A percentile compares a stretch with the other conserved stretches of the same genome.
Evolutionary conservation across 192 early-diverging fungal genomes (phyloP).

Genomic region (Pilaira anomala): DNA sequence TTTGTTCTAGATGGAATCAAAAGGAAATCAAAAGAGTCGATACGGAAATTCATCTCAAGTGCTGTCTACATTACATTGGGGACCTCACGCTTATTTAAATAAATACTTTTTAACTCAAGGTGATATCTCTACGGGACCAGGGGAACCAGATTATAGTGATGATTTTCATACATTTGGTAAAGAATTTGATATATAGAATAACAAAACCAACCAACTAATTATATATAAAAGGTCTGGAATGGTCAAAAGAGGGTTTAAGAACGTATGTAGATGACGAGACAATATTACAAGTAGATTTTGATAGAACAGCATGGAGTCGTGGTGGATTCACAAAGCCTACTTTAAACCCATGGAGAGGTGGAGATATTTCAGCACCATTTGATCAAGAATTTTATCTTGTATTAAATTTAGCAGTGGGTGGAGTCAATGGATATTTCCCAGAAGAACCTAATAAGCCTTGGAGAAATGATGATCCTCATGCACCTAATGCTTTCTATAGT

Average conservation of each 20-base stretch:
- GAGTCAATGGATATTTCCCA: constrained; percentile 56
- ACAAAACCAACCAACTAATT: no score
- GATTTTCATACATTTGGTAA: constrained; percentile 52
- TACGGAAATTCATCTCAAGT: constrained; percentile 37
- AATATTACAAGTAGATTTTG: constrained; percentile 51
- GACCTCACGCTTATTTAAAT: constrained; percentile 48
- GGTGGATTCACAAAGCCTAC: constrained; percentile 49
- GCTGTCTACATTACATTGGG: constrained; percentile 62
- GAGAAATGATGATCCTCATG: constrained; percentile 44
- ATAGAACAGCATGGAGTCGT: constrained; percentile 44
- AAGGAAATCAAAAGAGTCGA: constrained; percentile 50
- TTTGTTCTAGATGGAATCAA: constrained; percentile 39
- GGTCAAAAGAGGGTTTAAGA: constrained; percentile 48
- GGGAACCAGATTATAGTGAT: constrained; percentile 43
- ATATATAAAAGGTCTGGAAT: constrained; percentile 50
- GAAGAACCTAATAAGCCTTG: constrained; percentile 54
- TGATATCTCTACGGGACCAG: constrained; percentile 23
- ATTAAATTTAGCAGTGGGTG: constrained; percentile 62
- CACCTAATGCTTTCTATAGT: constrained; percentile 54
- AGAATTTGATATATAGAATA: background rate
- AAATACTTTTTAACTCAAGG: constrained; percentile 43
- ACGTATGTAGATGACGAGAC: constrained; percentile 55
- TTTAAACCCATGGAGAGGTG: constrained; percentile 51
- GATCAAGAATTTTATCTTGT: constrained; percentile 58
- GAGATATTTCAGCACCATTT: constrained; percentile 51